Evolutionary conservation across 1,284 basidiomycete genomes (phyloP), one percentile per base, ranked within the genome.

Genomic region (Grifola frondosa): DNA sequence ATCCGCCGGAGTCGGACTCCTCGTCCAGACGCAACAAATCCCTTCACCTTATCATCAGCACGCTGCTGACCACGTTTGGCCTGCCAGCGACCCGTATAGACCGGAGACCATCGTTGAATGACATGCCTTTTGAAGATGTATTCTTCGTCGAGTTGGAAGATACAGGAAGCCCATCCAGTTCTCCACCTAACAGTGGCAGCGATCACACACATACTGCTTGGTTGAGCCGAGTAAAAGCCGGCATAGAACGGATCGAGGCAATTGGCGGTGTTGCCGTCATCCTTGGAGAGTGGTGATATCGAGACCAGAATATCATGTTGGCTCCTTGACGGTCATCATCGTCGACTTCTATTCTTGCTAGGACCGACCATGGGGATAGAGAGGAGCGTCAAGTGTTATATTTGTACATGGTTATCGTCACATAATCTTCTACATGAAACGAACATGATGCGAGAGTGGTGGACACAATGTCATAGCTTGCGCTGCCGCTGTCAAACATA

Each of bases 41-140:
- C 4, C 30, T 61, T 13, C 54, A 57, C 29, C 53, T 58, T 3
- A 44, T 62, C 15, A 53, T 52, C 21, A 58, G 62, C 37, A 62
- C 61, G 5, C 48, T 67, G 12, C 45, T 67, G 22, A 58, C 60
- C 7, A 64, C 61, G 13, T 64, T 68, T 25, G 52, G 59, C 11
- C 51, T 64, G 8, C 58, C 62, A 1, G 53, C 69, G 25, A 61
- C 62, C n/a, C 75, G 81, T 5, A 71, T 89, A 32, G 83, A 88
- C 56, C 71, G 86, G 33, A 71, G 85, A 42, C 86, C 86, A 1
- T 72, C 74, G 3, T 37, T 70, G 13, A 58, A 62, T 5, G 55
- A 59, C 16, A 49, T 56, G n/a, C 76, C 74, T 1, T 87, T 86
- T 53, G 69, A 74, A 24, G 73, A 78, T 59, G 62, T 77, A 13